A percentile compares a stretch with the other conserved stretches of the same genome.
Evolutionary conservation across 495 filamentous ascomycete genomes (phyloP).

Genomic region (Xylaria castorea): DNA sequence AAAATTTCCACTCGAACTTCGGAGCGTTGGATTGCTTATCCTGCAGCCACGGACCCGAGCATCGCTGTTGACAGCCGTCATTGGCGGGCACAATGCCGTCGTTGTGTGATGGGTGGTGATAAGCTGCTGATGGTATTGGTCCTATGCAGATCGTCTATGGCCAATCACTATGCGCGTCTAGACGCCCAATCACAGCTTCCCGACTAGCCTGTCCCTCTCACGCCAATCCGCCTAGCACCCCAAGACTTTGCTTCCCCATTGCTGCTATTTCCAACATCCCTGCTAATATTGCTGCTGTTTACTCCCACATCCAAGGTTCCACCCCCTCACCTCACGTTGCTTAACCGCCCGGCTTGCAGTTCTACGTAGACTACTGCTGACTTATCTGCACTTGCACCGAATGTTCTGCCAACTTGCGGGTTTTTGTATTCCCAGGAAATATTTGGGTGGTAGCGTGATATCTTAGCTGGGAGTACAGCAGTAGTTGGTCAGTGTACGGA

Average conservation of each 20-base stretch:
- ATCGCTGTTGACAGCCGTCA: slow-evolving; percentile 24
- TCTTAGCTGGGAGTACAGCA: slow-evolving; percentile 4
- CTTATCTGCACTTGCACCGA: slow-evolving; percentile 31
- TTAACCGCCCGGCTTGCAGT: slow-evolving; percentile 56
- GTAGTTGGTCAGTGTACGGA: background rate
- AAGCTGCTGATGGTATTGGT: slow-evolving; percentile 37
- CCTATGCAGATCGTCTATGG: slow-evolving; percentile 40
- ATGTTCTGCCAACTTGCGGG: slow-evolving; percentile 23
- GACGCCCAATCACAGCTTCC: slow-evolving; percentile 50
- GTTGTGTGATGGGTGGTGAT: slow-evolving; percentile 40
- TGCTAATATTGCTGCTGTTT: slow-evolving; percentile 28
- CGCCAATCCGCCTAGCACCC: slow-evolving; percentile 12
- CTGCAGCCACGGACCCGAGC: slow-evolving; percentile 29
- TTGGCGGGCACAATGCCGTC: slow-evolving; percentile 30
- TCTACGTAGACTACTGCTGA: slow-evolving; percentile 33
- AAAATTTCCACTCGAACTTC: slow-evolving; percentile 12
- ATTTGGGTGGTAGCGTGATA: slow-evolving; percentile 14
- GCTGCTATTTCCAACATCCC: slow-evolving; percentile 24
- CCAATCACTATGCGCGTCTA: slow-evolving; percentile 48
- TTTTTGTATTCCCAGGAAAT: slow-evolving; percentile 21
- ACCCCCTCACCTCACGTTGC: slow-evolving; percentile 32
- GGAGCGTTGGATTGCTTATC: slow-evolving; percentile 15
- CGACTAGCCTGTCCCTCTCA: slow-evolving; percentile 38
- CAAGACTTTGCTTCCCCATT: slow-evolving; percentile 31
- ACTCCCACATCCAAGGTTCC: slow-evolving; percentile 25